Base-by-base conservation (phyloP, 306 rosid genomes). In the Cucurbita pepo region DNA sequence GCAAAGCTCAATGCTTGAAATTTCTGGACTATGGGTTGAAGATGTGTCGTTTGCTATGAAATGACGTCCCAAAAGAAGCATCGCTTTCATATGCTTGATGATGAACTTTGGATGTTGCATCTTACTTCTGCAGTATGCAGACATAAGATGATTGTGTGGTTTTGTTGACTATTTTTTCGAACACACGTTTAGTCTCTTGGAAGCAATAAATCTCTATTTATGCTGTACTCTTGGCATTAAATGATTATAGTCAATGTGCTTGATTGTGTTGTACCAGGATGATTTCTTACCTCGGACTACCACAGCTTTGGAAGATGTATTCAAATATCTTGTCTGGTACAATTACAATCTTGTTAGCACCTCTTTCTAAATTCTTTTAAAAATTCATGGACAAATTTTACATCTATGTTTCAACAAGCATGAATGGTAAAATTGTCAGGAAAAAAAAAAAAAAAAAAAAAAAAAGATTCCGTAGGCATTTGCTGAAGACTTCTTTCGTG, bases 251-350 rank as follows among this genome's bases (percentile, higher is more conserved):
- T 70, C 78, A 40, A 64, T 61, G 44, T 30, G 54, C 72, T 55
- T 78, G 70, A 54, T 76, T 21, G 53, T 54, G 57, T 59, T 79
- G 80, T 73, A 75, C 56, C 91, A 91, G 99, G 97, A 94, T 36
- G 99, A 94, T 83, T 91, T 94, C 87, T 84, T 91, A 82, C 97
- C 99, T 7, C 88, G 99, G 77, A 88, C 96, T 74, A 83, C 92
- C 8, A 84, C 95, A 13, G 88, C 96, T 61, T 70, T 87, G 70
- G 88, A 89, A 75, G 82, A 69, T 48, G 80, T 89, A 73, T 94
- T 77, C 91, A 94, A 86, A 77, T 87, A 88, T 55, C 83, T 91
- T 81, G 76, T 91, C 79, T 94, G 97, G 99, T 94, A 94, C 82
- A 71, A 12, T 25, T 52, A 69, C 82, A 63, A 77, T 75, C 69